Evolutionary conservation across 2,329 filamentous ascomycete genomes (phyloP), one percentile per base, ranked within the genome.

Genomic region (Cylindrodendrum hubeiense): DNA sequence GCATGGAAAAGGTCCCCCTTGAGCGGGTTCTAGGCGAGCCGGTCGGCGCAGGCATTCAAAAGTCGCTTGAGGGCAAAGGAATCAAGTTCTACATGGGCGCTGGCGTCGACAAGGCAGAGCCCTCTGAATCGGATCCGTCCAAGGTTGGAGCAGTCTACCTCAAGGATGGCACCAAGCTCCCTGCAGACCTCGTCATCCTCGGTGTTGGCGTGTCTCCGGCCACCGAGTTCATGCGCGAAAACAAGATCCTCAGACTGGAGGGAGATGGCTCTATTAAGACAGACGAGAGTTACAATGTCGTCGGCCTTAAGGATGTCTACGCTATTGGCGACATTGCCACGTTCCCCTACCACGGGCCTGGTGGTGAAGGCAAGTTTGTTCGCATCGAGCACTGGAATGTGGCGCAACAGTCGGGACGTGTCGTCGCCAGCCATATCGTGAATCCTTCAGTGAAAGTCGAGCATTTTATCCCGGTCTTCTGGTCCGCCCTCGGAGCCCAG

Each of bases 371-470:
- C 67, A 86, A 85, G 47, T 86, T 87, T 19, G 89, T 92, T 1
- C 91, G 96, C 68, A 98, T 98, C 76, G 96, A 99, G 84, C 96
- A 99, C 79, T 99, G 96, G 96, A 95, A 98, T 80, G 96, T 99
- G 3, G 96, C 96, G 5, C 96, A 98, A 77, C 98, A 98, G 75
- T 86, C 93, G 2, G 96, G 96, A 3, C 92, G 95, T 46, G 86
- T 87, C 24, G 95, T 92, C 1, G 96, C 94, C 2, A 85, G 85
- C 56, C 89, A 93, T 73, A 97, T 99, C 75, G 87, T 90, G 70
- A 85, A 91, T 73, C 87, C 91, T 0, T 80, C 85, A 8, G 78
- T 85, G 49, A 85, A 86, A 67, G 84, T 90, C 1, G 90, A 92
- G 72, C 84, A 88, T 3, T 98, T 97, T 80, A 95, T 96, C 63